Evolutionary conservation across 2,329 filamentous ascomycete genomes (phyloP).

Genomic region (Ophiocordyceps camponoti-saundersi): DNA sequence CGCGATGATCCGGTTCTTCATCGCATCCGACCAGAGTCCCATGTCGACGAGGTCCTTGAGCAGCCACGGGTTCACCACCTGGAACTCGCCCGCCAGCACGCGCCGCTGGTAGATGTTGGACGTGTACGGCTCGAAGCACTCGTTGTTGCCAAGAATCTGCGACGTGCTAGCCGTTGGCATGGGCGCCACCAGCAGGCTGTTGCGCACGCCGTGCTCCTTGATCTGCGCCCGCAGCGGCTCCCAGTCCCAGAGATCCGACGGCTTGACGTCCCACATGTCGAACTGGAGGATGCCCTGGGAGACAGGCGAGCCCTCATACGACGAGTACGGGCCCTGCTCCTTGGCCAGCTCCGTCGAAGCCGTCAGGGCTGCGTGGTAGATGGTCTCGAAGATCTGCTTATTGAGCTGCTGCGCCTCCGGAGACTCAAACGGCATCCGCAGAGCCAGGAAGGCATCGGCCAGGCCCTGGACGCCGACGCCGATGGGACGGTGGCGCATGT

Average conservation of each 20-base stretch:
- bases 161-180: slow-evolving; percentile 98
- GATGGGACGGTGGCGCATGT: slow-evolving; percentile 91
- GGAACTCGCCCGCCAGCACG: slow-evolving; percentile 95
- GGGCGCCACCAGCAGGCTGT: slow-evolving; percentile 85
- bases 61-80: slow-evolving; percentile 97
- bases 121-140: slow-evolving; percentile 99
- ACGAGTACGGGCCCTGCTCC: slow-evolving; percentile 68
- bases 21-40: slow-evolving; percentile 95
- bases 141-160: slow-evolving; percentile 97
- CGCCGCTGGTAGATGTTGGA: slow-evolving; percentile 99
- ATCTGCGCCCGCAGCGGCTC: slow-evolving; percentile 74
- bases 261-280: slow-evolving; percentile 95
- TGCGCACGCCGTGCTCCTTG: slow-evolving; percentile 82
- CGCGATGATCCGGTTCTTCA: slow-evolving; percentile 99
- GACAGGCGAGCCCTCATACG: slow-evolving; percentile 83
- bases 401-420: slow-evolving; percentile 87
- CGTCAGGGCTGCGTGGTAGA: slow-evolving; percentile 90
- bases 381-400: slow-evolving; percentile 98
- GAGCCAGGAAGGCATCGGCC: slow-evolving; percentile 91
- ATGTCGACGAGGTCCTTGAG: slow-evolving; percentile 96
- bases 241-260: slow-evolving; percentile 96
- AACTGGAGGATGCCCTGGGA: slow-evolving; percentile 95
- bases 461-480: slow-evolving; percentile 95
- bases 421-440: slow-evolving; percentile 94
- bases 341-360: slow-evolving; percentile 77